Evolutionary conservation across 1,284 basidiomycete genomes (phyloP), one percentile per base, ranked within the genome.

Genomic region (Gymnopus androsaceus): DNA sequence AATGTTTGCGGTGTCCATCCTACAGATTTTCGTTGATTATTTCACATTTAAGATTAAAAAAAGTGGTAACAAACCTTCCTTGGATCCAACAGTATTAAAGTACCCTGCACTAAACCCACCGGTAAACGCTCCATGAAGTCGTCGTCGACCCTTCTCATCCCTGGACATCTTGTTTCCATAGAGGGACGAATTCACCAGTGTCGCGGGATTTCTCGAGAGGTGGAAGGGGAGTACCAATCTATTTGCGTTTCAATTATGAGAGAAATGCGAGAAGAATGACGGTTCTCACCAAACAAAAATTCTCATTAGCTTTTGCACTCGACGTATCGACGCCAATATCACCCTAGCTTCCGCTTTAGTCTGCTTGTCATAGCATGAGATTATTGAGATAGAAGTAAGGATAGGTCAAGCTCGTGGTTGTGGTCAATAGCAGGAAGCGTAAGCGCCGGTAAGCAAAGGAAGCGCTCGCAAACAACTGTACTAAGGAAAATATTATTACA

Each of bases 41-140:
- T 3, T 9, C 17, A 31, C 15, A 38, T 1, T 23, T 40, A 14
- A 23, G 5, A 47, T 17, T 3, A 38, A 28, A 17, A 12, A 41
- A 31, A 23, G 9, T 19, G 37, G 27, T 11, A 14, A 38, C 30
- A 40, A 65, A 88, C 94, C 94, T 82, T 98, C 95, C 71, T 96
- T 94, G 3, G 92, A 94, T 0, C 96, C 96, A 19, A 97, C 96
- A 0, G 88, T 86, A 71, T 99, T 99, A 77, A 90, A 98, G 75
- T 98, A 98, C 0, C 96, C 96, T 9, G 96, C 97, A 36, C 92
- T 95, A 78, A 94, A 99, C 7, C 96, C 97, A 27, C 96, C 97
- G 0, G 95, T 98, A 74, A 99, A 99, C 3, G 96, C 97, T 14
- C 97, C 96, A 69, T 99, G 96, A 41, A 99, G 79, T 54, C 96